These are phyloP conservation scores for Xerocomellus chrysenteron DNA, from an alignment of 768 basidiomycete genomes.

Conservation along the genomic window DNA sequence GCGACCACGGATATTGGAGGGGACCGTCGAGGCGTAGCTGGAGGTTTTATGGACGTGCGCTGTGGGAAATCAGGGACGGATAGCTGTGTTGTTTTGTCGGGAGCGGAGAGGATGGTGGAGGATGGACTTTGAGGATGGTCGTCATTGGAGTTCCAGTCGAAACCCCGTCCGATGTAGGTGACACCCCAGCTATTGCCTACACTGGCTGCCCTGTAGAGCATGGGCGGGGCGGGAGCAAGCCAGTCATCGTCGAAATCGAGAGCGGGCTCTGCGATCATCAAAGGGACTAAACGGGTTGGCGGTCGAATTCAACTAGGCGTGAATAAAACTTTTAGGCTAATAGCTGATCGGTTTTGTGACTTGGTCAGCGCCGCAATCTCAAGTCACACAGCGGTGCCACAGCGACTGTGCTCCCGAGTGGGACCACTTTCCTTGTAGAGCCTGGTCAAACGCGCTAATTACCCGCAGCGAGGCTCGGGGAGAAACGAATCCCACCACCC, in stretches of 20 bases:
- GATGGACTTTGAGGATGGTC: conserved; percentile 26
- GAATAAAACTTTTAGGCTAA: not conserved
- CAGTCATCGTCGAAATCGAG: conserved; percentile 71
- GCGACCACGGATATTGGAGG: conserved; percentile 15
- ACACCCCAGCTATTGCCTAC: conserved; percentile 82
- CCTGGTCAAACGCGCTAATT: not conserved
- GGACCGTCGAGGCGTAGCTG: conserved; percentile 10
- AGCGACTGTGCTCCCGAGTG: not conserved
- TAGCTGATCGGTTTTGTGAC: conserved; percentile 4
- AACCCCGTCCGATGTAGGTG: conserved; percentile 80
- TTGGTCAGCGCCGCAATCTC: not conserved
- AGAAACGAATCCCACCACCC: not conserved
- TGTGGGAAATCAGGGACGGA: conserved; percentile 16
- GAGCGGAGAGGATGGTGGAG: not conserved
- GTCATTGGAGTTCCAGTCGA: conserved; percentile 61
- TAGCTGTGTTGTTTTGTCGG: conserved; percentile 7
- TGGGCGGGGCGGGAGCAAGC: conserved; percentile 49
- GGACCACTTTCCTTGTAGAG: not conserved
- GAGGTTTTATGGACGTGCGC: conserved; percentile 4
- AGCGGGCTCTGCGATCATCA: conserved; percentile 59
- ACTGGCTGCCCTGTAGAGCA: conserved; percentile 61
- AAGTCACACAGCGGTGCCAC: conserved; percentile 10
- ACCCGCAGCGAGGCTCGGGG: not conserved
- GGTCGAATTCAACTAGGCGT: not conserved
- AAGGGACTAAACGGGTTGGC: not conserved